Evolutionary conservation across 148 eudicot genomes (phyloP), one percentile per base, ranked within the genome.

Genomic region (Bassia scoparia): DNA sequence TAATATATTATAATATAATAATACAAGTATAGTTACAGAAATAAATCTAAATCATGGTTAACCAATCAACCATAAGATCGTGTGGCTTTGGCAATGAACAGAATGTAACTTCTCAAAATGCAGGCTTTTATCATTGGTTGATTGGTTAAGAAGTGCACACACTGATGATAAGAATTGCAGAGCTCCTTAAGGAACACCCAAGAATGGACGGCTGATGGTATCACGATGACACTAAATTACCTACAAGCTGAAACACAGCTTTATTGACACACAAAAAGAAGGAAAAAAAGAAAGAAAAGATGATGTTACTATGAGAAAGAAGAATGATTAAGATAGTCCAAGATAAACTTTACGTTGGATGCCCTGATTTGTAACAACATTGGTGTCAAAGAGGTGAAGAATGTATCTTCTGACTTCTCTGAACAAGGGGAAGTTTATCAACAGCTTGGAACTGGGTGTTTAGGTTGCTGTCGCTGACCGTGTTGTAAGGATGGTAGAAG

Each of bases 381-480:
- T 48, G 96, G 96, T 48, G 86, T 75, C 60, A 76, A 31, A 73
- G 91, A 87, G 61, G 93, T 90, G 49, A 90, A 87, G 76, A 67
- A 37, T 7, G n/a, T 56, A 58, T 61, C 78, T 60, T 67, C 81
- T 14, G 61, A 34, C 69, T 63, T 79, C 17, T 72, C 82, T 26
- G 75, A 76, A 43, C 33, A 35, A 33, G 65, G 59, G 63, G 78
- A 69, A 49, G 70, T 43, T n/a, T 53, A 49, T 62, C 67, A 37
- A 74, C 13, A 74, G 66, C 74, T 74, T 54, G 44, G 59, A 69
- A 68, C 71, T 56, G 12, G 73, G 44, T 69, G 74, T 69, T 74
- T 68, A 41, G 61, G 74, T 63, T 55, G 61, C 81, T 41, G 64
- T 43, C 38, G 33, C 68, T 27, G 78, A 35, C 62, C 54, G 49